Percentiles rank a stretch among this genome's conserved stretches.
Conservation (phyloP, 2,329 filamentous ascomycete species). For the Phialocephala sp. region DNA sequence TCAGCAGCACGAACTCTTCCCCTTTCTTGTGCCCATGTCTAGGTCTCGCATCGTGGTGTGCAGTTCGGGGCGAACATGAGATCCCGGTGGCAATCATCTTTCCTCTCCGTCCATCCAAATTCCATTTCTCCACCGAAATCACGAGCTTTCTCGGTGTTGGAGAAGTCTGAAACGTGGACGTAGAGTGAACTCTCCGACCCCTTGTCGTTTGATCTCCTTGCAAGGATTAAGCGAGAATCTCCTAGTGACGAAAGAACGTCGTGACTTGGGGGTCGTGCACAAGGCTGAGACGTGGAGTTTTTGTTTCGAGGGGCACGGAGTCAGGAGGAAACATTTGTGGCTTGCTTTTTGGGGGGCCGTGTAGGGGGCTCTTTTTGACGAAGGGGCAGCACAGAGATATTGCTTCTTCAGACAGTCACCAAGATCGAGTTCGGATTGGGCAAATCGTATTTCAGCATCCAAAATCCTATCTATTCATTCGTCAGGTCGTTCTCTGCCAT, state of each 20-base stretch:
- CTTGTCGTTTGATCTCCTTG: not conserved
- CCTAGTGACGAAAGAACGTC: not conserved
- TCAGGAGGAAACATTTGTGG: slow-evolving; percentile 4
- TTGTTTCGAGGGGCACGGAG: slow-evolving; percentile 8
- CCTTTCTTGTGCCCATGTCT: not conserved
- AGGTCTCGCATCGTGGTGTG: not conserved
- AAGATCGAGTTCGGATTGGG: not conserved
- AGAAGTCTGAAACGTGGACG: not conserved
- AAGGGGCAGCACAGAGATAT: not conserved
- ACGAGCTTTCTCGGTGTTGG: not conserved
- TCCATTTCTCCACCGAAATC: not conserved
- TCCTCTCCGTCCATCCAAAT: not conserved
- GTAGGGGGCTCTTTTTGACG: not conserved
- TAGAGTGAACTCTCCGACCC: not conserved
- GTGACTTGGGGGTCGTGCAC: not conserved
- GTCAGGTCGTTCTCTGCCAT: not conserved
- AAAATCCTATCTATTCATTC: not conserved
- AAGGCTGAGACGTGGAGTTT: slow-evolving; percentile 10
- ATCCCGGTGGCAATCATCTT: slow-evolving; percentile 1
- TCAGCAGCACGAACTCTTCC: not conserved
- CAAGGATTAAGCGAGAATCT: slow-evolving; percentile 1
- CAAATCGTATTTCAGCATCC: no score
- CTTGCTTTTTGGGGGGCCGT: not conserved
- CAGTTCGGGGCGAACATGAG: not conserved
- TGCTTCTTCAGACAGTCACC: slow-evolving; percentile 5